These are phyloP conservation scores for Globisporangium rhizosaccharum DNA, from an alignment of 352 stramenopile genomes.

Conservation along the genomic window DNA sequence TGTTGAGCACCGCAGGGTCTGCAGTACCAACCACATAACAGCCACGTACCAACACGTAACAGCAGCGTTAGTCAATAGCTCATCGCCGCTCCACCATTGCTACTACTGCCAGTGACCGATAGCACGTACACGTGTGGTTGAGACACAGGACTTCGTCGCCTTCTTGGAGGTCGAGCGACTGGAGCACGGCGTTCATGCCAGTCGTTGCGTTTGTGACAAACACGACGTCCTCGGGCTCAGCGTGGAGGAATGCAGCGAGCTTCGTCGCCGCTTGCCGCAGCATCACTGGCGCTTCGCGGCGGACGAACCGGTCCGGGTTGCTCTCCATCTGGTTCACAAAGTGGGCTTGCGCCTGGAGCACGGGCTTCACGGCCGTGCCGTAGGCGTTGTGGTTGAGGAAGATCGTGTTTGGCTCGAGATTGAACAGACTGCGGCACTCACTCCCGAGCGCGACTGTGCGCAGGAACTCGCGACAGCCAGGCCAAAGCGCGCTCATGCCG, in stretches of 20 bases:
- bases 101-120: neutral
- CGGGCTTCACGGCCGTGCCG: slow-evolving; percentile 63
- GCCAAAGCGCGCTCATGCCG: slow-evolving; percentile 71
- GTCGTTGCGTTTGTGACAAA: slow-evolving; percentile 86
- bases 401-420: slow-evolving; percentile 68
- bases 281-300: slow-evolving; percentile 50
- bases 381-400: slow-evolving; percentile 86
- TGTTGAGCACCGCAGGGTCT: slow-evolving; percentile 83
- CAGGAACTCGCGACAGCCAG: slow-evolving; percentile 51
- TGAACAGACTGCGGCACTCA: slow-evolving; percentile 70
- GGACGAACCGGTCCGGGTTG: slow-evolving; percentile 83
- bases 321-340: slow-evolving; percentile 87
- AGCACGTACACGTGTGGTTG: slow-evolving; percentile 74
- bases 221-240: slow-evolving; percentile 73
- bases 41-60: neutral
- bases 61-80: neutral
- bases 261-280: slow-evolving; percentile 59
- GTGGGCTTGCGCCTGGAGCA: slow-evolving; percentile 78
- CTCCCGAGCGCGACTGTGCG: slow-evolving; percentile 55
- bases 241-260: slow-evolving; percentile 61
- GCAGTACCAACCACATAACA: slow-evolving; percentile 9
- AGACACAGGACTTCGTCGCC: slow-evolving; percentile 86
- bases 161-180: slow-evolving; percentile 81
- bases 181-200: slow-evolving; percentile 80
- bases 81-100: neutral